Base-by-base conservation (phyloP, 1,284 basidiomycete species). In the Sphaerobolus stellatus region DNA sequence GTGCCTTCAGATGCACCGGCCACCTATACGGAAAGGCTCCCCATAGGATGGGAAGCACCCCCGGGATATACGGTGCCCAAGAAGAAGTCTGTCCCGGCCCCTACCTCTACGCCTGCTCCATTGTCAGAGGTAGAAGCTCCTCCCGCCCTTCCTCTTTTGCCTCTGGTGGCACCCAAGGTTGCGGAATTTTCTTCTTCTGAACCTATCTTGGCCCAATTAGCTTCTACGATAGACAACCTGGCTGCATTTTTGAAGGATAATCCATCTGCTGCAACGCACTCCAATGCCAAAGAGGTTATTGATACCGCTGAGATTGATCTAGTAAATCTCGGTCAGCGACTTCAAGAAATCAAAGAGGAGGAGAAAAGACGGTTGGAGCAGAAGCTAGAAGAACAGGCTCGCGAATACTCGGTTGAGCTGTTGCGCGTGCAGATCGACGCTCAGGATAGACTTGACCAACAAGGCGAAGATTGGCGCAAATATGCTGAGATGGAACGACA, bases 181-280 rank as follows among this genome's bases (percentile, higher is more conserved):
- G 81, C 85, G 53, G 86, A 87, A 53, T 78, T 94, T 50, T 79
- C 78, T 41, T 71, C 77, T 16, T 87, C 86, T 5, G 91, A 96
- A 62, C 95, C 96, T 16, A 86, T 98, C 65, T 89, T 99, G 58
- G 80, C 86, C 1, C 93, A 98, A 69, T 85, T 99, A 16, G 96
- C 95, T 4, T 81, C 84, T 13, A 96, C 94, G 41, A 98, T 99
- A 64, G 96, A 98, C 74, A 84, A 88, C 66, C 87, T 99, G 49
- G 88, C 94, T 18, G 82, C 86, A 11, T 95, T 90, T 74, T 77
- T 98, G 36, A 83, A 82, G 40, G 75, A 82, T 25, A 89, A 88
- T 63, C 87, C 92, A n/a, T 69, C 77, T 1, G 84, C 84, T 2
- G 79, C 83, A 3, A 70, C 78, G 52, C 84, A 88, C 63, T 54